phyloP scores from a whole-genome alignment of 441 rosid genomes.

The Kokia cookei region DNA sequence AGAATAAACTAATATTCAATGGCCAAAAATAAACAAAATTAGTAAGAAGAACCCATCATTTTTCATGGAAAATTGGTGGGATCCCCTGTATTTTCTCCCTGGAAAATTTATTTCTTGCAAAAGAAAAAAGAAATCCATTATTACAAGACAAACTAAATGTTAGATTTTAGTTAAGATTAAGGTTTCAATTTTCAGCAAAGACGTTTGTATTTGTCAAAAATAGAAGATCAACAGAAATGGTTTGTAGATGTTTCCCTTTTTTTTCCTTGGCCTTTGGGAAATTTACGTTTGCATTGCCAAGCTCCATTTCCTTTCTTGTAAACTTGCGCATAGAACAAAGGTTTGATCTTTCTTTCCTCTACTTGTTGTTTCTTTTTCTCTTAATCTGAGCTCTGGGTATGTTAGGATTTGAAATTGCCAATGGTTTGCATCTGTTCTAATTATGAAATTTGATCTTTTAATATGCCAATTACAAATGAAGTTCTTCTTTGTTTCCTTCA shows the following conservation, averaged over 20 bases:
- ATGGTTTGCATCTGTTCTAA: not conserved
- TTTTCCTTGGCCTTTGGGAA: not conserved
- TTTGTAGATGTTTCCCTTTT: not conserved
- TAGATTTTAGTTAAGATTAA: not conserved
- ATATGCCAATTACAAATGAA: not conserved
- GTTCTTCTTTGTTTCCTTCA: not conserved
- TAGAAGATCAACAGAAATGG: not conserved
- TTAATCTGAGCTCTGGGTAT: not conserved
- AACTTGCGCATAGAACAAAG: not conserved
- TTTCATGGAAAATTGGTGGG: not conserved
- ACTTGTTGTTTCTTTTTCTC: not conserved
- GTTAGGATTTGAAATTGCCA: not conserved
- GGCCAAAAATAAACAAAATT: not conserved
- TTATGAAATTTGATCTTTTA: not conserved
- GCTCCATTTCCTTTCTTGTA: not conserved
- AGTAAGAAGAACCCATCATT: not conserved
- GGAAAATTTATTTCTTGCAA: not conserved
- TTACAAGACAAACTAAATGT: not conserved
- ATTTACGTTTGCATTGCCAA: not conserved
- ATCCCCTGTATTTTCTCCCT: not conserved
- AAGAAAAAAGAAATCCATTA: not conserved
- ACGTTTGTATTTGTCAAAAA: not conserved
- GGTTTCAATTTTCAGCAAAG: slow-evolving; percentile 2
- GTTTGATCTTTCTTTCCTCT: not conserved
- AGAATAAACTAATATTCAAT: not conserved